Percentiles rank a stretch among this genome's conserved stretches.
These are phyloP conservation scores for Acer campestre DNA, from an alignment of 345 rosid species.

Conservation along the genomic window DNA sequence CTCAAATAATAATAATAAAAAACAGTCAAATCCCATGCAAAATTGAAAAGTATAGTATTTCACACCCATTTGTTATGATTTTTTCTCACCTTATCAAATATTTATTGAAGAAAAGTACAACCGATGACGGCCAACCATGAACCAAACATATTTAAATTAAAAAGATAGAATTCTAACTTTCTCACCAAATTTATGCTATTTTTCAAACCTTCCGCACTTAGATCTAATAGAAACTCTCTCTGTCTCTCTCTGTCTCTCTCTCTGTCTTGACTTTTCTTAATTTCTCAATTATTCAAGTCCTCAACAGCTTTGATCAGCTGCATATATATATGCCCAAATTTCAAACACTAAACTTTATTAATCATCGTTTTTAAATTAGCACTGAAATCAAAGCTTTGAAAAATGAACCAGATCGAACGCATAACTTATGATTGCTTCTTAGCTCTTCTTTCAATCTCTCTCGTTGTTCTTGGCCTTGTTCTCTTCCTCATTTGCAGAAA, in stretches of 20 bases:
- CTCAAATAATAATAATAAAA: too few species aligned
- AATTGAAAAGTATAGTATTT: background rate
- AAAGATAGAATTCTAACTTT: constrained; percentile 22
- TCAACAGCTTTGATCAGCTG: background rate
- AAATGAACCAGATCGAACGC: constrained; percentile 42
- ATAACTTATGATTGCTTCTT: constrained; percentile 54
- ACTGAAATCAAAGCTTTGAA: background rate
- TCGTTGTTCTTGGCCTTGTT: constrained; percentile 44
- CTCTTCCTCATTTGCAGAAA: constrained; percentile 56
- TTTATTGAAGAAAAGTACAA: background rate
- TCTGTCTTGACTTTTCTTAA: background rate
- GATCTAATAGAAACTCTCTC: background rate
- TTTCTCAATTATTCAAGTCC: too few species aligned
- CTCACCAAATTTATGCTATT: constrained; percentile 26
- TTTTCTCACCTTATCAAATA: background rate
- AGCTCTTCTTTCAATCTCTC: constrained; percentile 46
- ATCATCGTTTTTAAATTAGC: background rate
- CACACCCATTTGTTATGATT: background rate
- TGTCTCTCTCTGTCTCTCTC: background rate
- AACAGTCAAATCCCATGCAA: background rate
- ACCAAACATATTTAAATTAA: constrained; percentile 16
- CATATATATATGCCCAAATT: constrained; percentile 8
- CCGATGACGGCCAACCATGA: constrained; percentile 36
- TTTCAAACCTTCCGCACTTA: constrained; percentile 25
- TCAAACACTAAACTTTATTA: background rate